Evolutionary conservation across 345 rosid genomes (phyloP).

Genomic region (Stellera chamaejasme): DNA sequence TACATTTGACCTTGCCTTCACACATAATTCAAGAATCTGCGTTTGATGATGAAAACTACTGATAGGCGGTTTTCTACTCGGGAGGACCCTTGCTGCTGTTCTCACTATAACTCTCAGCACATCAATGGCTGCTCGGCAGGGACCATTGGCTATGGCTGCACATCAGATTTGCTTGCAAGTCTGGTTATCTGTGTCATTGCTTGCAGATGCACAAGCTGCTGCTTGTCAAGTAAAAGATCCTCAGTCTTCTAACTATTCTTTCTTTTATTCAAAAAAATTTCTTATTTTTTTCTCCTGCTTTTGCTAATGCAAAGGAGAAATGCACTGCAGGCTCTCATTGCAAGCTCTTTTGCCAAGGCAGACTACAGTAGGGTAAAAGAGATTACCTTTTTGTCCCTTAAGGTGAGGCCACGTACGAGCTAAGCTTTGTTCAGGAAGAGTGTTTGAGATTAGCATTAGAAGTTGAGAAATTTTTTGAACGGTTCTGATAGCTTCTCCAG

Average conservation of each 20-base stretch:
- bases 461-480: too few species aligned
- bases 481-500: too few species aligned
- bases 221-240: slow-evolving; percentile 18
- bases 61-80: slow-evolving; percentile 33
- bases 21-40: too few species aligned
- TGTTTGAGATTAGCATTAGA: too few species aligned
- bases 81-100: slow-evolving; percentile 31
- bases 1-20: not conserved
- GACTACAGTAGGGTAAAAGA: slow-evolving; percentile 29
- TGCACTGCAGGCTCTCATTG: slow-evolving; percentile 34
- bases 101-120: slow-evolving; percentile 30
- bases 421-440: too few species aligned
- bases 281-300: too few species aligned
- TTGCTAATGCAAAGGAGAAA: too few species aligned
- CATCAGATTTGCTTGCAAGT: slow-evolving; percentile 38
- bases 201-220: slow-evolving; percentile 34
- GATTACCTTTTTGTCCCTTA: slow-evolving; percentile 24
- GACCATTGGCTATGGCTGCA: slow-evolving; percentile 32
- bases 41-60: not conserved
- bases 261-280: too few species aligned
- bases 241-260: too few species aligned
- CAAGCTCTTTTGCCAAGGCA: slow-evolving; percentile 31
- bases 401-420: slow-evolving; percentile 13
- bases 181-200: slow-evolving; percentile 30
- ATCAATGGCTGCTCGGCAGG: slow-evolving; percentile 35